phyloP scores from a whole-genome alignment of 192 early-diverging fungal species.

The Entomortierella chlamydospora region DNA sequence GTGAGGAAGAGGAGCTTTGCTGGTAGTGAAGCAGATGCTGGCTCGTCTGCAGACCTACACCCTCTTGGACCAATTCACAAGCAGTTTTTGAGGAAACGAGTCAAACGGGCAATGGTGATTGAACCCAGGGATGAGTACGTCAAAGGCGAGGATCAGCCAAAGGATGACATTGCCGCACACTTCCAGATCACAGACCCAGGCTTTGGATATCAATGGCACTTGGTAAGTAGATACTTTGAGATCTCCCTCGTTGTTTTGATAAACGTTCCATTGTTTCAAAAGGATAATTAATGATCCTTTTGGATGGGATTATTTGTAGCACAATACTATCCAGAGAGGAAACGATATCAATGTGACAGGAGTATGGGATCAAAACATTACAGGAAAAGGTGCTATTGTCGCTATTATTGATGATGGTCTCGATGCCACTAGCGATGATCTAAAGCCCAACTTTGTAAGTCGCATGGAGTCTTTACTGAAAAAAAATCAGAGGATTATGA shows the following conservation, averaged over 20 bases:
- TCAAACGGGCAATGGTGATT: constrained; percentile 37
- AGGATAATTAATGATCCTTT: no score
- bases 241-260: no score
- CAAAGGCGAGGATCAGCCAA: constrained; percentile 15
- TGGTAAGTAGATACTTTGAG: constrained; percentile 64
- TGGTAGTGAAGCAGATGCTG: neutral
- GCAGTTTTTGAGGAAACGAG: constrained; percentile 45
- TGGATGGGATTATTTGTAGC: no score
- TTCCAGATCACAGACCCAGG: constrained; percentile 79
- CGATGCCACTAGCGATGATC: constrained; percentile 86
- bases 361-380: constrained; percentile 88
- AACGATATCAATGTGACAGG: constrained; percentile 95
- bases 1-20: neutral
- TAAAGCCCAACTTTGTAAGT: constrained; percentile 89
- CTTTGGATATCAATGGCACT: constrained; percentile 85
- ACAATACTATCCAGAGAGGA: constrained; percentile 63
- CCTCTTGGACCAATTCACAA: constrained; percentile 48
- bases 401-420: constrained; percentile 97
- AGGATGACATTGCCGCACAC: constrained; percentile 23
- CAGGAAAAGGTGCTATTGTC: constrained; percentile 87
- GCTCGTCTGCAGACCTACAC: neutral
- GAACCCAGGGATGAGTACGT: constrained; percentile 24
- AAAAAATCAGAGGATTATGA: constrained; percentile 1
- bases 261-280: no score
- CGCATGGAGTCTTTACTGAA: neutral